Conservation (phyloP, 768 basidiomycete genomes). For the Boletus rubropictus region DNA sequence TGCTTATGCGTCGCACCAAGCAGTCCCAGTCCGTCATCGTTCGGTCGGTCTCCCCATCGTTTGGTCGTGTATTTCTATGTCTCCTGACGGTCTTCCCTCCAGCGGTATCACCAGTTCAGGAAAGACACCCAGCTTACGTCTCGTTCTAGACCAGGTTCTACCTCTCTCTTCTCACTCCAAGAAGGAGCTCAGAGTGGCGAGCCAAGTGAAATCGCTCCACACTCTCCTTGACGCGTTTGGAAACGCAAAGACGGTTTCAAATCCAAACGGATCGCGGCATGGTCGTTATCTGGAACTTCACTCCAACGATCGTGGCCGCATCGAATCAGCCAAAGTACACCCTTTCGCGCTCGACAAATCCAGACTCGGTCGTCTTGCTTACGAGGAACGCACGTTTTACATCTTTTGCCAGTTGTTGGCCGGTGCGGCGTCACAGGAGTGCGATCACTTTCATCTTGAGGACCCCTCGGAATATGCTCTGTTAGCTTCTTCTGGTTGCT, state of each 20-base stretch:
- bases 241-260: conserved; percentile 80
- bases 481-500: conserved; percentile 80
- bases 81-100: conserved; percentile 2
- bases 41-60: conserved; percentile 48
- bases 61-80: neutral
- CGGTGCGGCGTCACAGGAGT: conserved; percentile 75
- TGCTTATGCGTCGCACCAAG: conserved; percentile 71
- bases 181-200: conserved; percentile 62
- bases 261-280: conserved; percentile 83
- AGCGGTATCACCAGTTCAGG: conserved; percentile 91
- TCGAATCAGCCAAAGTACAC: conserved; percentile 71
- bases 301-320: conserved; percentile 74
- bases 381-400: conserved; percentile 86
- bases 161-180: conserved; percentile 78
- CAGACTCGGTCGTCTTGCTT: conserved; percentile 62
- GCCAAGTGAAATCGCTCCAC: conserved; percentile 70
- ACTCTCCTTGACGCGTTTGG: conserved; percentile 88
- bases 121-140: conserved; percentile 67
- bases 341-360: conserved; percentile 86
- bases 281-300: conserved; percentile 79
- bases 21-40: conserved; percentile 75
- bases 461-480: conserved; percentile 83
- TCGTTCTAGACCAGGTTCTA: conserved; percentile 76
- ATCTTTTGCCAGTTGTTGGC: conserved; percentile 90
- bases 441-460: conserved; percentile 70